These are phyloP conservation scores for Aechmea fasciata DNA, from an alignment of 176 grass and related monocot species.

Conservation along the genomic window DNA sequence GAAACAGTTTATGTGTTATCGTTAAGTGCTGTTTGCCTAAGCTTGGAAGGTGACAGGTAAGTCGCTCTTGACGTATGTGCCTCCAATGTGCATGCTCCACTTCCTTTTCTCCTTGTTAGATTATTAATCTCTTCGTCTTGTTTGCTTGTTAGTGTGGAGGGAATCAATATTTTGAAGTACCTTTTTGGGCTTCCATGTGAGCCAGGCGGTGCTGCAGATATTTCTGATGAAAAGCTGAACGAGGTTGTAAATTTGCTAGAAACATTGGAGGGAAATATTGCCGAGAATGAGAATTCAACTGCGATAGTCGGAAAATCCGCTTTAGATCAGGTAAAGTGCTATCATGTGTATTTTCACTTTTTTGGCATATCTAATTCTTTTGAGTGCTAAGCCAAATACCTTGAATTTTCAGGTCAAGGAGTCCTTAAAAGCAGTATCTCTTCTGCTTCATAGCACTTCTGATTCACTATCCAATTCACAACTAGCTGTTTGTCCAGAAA, in stretches of 20 bases:
- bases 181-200: conserved; percentile 65
- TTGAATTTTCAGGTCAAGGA: conserved; percentile 41
- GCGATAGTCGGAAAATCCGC: conserved; percentile 39
- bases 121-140: conserved; percentile 19
- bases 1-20: conserved; percentile 59
- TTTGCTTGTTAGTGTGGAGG: conserved; percentile 47
- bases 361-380: conserved; percentile 9
- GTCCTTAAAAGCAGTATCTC: conserved; percentile 40
- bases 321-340: conserved; percentile 37
- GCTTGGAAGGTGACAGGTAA: conserved; percentile 54
- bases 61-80: conserved; percentile 4
- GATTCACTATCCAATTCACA: conserved; percentile 27
- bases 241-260: conserved; percentile 42
- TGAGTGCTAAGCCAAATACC: conserved; percentile 29
- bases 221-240: conserved; percentile 35
- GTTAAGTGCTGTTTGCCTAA: conserved; percentile 46
- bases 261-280: conserved; percentile 40
- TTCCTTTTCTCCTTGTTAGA: neutral
- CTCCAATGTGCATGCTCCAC: conserved; percentile 2
- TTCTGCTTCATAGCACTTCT: conserved; percentile 38
- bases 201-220: conserved; percentile 27
- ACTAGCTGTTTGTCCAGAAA: conserved; percentile 36
- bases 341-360: conserved; percentile 14
- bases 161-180: conserved; percentile 56
- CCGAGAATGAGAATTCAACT: conserved; percentile 27